These are phyloP conservation scores for Hanseniaspora uvarum DNA, from an alignment of 1,139 yeast species.

Conservation along the genomic window DNA sequence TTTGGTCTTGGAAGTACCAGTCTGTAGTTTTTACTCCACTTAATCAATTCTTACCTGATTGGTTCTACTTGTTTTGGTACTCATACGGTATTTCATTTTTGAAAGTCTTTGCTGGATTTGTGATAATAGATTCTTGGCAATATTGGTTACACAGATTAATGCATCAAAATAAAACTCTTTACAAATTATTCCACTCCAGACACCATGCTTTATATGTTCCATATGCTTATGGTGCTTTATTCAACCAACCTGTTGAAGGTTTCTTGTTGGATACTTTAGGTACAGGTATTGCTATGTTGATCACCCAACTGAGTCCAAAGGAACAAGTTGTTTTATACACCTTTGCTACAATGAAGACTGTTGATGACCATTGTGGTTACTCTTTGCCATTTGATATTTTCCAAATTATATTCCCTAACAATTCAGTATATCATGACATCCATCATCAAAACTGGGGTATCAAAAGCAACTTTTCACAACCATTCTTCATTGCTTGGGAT, in stretches of 20 bases:
- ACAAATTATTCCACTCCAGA: conserved; percentile 77
- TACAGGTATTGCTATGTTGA: conserved; percentile 67
- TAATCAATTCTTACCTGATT: conserved; percentile 35
- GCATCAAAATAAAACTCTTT: conserved; percentile 72
- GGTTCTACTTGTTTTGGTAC: conserved; percentile 10
- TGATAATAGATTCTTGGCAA: conserved; percentile 89
- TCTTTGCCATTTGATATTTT: conserved; percentile 82
- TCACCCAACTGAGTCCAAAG: conserved; percentile 58
- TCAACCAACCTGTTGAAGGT: conserved; percentile 90
- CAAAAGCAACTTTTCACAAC: conserved; percentile 90
- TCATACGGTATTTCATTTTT: conserved; percentile 51
- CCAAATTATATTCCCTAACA: conserved; percentile 84
- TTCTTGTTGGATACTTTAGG: conserved; percentile 84
- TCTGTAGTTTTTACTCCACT: conserved; percentile 27
- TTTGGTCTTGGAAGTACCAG: conserved; percentile 54
- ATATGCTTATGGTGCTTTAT: conserved; percentile 90
- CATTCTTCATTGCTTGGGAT: conserved; percentile 94
- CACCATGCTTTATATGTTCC: conserved; percentile 93
- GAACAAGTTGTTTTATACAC: conserved; percentile 67
- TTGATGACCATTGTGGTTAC: conserved; percentile 97
- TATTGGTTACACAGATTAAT: conserved; percentile 76
- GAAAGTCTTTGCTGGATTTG: conserved; percentile 53
- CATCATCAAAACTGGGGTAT: conserved; percentile 96
- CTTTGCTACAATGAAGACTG: conserved; percentile 88
- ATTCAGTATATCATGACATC: conserved; percentile 90